Percentiles rank a stretch among this genome's conserved stretches.
Conservation (phyloP, 1,284 basidiomycete genomes). For the Taiwanofungus camphoratus region DNA sequence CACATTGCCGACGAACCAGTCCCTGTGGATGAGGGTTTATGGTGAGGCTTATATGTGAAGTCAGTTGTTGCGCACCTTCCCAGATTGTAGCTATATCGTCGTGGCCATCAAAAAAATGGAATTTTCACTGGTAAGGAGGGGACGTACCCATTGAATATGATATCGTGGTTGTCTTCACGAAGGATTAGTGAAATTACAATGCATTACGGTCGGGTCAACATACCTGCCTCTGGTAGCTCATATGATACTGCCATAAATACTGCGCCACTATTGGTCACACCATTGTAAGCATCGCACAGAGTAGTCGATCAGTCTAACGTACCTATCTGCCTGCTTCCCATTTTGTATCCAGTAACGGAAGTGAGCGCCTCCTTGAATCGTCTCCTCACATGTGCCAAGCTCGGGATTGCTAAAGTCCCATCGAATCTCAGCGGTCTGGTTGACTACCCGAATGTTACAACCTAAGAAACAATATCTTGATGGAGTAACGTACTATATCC, state of each 20-base stretch:
- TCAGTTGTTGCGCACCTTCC: conserved; percentile 35
- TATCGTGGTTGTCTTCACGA: conserved; percentile 40
- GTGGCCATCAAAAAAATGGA: not conserved
- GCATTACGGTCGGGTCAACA: conserved; percentile 20
- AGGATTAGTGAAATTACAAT: not conserved
- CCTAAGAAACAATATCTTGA: not conserved
- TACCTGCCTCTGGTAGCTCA: conserved; percentile 58
- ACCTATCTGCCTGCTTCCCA: conserved; percentile 55
- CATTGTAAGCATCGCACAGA: not conserved
- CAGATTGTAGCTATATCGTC: conserved; percentile 43
- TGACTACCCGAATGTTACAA: conserved; percentile 37
- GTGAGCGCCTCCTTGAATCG: conserved; percentile 85
- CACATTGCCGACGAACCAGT: conserved; percentile 79
- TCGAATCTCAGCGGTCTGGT: conserved; percentile 74
- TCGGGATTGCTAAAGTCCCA: conserved; percentile 76
- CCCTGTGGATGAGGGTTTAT: conserved; percentile 35
- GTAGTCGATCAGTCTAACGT: conserved; percentile 13
- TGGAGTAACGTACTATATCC: conserved; percentile 47
- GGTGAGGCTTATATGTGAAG: not conserved
- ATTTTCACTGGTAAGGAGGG: not conserved
- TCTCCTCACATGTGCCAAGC: conserved; percentile 80
- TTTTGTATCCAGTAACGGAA: conserved; percentile 88
- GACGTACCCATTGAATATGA: conserved; percentile 49
- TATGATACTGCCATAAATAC: conserved; percentile 82
- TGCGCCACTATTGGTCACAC: conserved; percentile 48